phyloP scores from a whole-genome alignment of 2,329 filamentous ascomycete genomes.

The Pseudocercospora pini-densiflorae region DNA sequence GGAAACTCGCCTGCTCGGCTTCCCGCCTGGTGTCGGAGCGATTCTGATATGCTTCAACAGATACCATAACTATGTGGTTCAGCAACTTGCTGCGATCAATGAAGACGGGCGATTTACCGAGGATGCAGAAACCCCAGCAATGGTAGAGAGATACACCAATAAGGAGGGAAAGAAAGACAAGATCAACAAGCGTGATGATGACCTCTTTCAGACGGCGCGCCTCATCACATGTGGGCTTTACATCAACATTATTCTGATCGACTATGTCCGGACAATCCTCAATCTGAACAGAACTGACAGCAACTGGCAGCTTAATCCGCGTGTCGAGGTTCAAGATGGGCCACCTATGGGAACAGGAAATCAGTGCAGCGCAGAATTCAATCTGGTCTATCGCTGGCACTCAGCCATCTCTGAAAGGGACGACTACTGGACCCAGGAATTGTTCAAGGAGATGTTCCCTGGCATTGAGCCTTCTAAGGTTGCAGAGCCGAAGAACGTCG shows the following conservation, averaged over 20 bases:
- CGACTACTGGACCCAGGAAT: constrained; percentile 50
- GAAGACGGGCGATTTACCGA: constrained; percentile 78
- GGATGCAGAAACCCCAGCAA: constrained; percentile 57
- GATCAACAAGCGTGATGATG: constrained; percentile 48
- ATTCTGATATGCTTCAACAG: constrained; percentile 70
- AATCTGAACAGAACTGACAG: constrained; percentile 51
- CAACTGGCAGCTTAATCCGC: constrained; percentile 51
- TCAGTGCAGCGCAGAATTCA: constrained; percentile 59
- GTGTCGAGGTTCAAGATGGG: constrained; percentile 44
- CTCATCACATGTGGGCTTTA: constrained; percentile 59
- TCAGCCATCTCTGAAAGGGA: constrained; percentile 50
- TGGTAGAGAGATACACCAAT: constrained; percentile 40
- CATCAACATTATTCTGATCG: constrained; percentile 58
- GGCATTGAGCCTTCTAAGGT: constrained; percentile 29
- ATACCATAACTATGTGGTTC: constrained; percentile 86
- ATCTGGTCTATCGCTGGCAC: constrained; percentile 59
- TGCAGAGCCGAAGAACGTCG: constrained; percentile 33
- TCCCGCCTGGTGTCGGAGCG: constrained; percentile 70
- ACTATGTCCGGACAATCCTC: constrained; percentile 59
- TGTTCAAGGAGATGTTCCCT: constrained; percentile 42
- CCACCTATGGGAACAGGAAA: constrained; percentile 53
- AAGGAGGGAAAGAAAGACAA: constrained; percentile 18
- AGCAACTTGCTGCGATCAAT: constrained; percentile 82
- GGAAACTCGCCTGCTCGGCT: constrained; percentile 66
- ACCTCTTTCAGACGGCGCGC: constrained; percentile 57